A percentile compares a stretch with the other conserved stretches of the same genome.
These are phyloP conservation scores for Gnaphalium uliginosum DNA, from an alignment of 129 eudicot genomes.

Conservation along the genomic window DNA sequence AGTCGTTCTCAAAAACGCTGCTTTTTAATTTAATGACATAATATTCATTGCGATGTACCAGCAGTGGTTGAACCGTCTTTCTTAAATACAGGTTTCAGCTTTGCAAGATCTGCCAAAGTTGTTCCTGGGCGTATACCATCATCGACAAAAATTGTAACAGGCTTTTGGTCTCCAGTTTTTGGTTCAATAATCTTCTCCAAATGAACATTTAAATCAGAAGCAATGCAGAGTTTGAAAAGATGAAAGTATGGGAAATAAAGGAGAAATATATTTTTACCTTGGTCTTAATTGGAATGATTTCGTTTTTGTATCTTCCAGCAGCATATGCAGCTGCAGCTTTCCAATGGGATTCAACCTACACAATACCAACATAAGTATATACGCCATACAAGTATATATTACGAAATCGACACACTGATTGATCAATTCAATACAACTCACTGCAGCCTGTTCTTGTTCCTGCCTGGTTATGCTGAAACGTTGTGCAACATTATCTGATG, in stretches of 20 bases:
- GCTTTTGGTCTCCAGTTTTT: conserved; percentile 87
- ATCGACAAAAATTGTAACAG: conserved; percentile 73
- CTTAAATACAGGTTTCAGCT: conserved; percentile 81
- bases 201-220: conserved; percentile 4
- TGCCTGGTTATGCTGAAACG: conserved; percentile 82
- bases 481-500: conserved; percentile 93
- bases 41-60: conserved; percentile 40
- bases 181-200: conserved; percentile 80
- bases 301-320: conserved; percentile 86
- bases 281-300: conserved; percentile 80
- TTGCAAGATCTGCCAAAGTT: conserved; percentile 65
- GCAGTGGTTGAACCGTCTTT: conserved; percentile 95
- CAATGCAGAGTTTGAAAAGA: not conserved
- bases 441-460: conserved; percentile 99
- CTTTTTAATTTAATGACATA: conserved; percentile 8
- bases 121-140: conserved; percentile 91
- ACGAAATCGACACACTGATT: not conserved
- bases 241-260: not conserved
- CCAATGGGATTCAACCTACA: conserved; percentile 89
- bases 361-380: conserved; percentile 2
- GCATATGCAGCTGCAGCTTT: conserved; percentile 99
- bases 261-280: conserved; percentile 46
- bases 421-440: conserved; percentile 41
- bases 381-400: not conserved
- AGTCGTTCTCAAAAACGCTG: not conserved